Conservation (phyloP, 2,329 filamentous ascomycete genomes). For the Elsinoe perseae region DNA sequence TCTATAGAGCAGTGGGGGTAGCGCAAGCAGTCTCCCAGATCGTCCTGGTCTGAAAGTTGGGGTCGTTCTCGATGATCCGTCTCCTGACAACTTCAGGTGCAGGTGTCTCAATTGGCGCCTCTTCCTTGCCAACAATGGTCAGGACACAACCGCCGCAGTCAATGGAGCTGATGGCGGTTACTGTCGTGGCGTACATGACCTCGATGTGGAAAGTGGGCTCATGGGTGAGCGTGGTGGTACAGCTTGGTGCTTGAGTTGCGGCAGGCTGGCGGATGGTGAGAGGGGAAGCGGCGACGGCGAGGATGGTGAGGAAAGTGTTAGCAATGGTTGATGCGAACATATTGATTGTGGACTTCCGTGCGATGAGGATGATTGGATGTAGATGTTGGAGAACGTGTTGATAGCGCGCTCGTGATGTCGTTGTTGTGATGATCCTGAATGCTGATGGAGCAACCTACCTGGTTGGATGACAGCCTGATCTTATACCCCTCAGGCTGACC, state of each 20-base stretch:
- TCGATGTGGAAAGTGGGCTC: constrained; percentile 2
- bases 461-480: not conserved
- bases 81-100: not conserved
- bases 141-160: constrained; percentile 9
- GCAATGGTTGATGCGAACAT: constrained; percentile 16
- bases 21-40: constrained; percentile 8
- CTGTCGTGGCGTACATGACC: not conserved
- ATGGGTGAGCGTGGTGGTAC: constrained; percentile 8
- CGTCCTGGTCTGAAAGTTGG: not conserved
- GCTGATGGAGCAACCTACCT: not conserved
- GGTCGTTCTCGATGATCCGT: not conserved
- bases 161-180: constrained; percentile 4
- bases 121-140: constrained; percentile 1
- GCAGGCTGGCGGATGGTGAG: not conserved
- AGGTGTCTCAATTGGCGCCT: not conserved
- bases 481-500: not conserved
- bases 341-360: not conserved
- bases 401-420: not conserved
- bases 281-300: constrained; percentile 9
- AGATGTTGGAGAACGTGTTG: not conserved
- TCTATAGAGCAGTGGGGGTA: not conserved
- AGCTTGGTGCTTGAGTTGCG: not conserved
- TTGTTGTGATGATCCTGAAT: not conserved
- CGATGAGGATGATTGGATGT: not conserved
- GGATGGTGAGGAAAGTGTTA: constrained; percentile 12